Base-by-base conservation (phyloP, 495 filamentous ascomycete species). In the Penicillium taxi region DNA sequence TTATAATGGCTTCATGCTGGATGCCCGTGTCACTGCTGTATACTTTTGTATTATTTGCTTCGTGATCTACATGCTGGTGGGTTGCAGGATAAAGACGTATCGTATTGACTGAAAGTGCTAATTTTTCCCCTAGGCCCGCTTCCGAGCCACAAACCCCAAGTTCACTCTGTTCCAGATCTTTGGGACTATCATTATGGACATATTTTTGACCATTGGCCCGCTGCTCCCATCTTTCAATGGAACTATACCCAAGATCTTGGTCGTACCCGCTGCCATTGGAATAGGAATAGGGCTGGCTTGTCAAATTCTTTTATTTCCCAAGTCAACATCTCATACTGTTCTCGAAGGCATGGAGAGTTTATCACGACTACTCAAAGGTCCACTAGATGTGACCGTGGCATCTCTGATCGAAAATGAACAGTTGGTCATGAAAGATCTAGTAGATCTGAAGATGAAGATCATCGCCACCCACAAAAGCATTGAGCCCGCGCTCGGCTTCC, bases 81-180 rank as follows among this genome's bases (percentile, higher is more conserved):
- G 31, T 37, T 1, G 11, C 11, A n/a, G n/a, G n/a, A 13, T 13
- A 14, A 15, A 19, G 9, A 1, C 3, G 3, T 9, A 16, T 19
- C 4, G 34, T 22, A 18, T 5, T 8, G 1, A 26, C 24, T 25
- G 13, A 16, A 18, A 37, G 6, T 2, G 21, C 31, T 7, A 37
- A 29, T 9, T 4, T 23, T 29, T 20, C 26, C 8, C 2, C 9
- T 17, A 64, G 63, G 47, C 61, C 8, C 61, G 63, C 12, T 17
- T 67, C 1, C 56, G 63, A 9, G 58, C 58, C 6, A 59, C 47
- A 13, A 68, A 68, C 12, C 58, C 62, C 19, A 68, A 68, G 26
- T 48, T 58, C 1, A 26, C 48, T 1, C 34, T 68, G 7, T 35
- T 48, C 5, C 41, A 58, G 18, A 50, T 68, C 6, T 64, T 68